Percentiles rank a stretch among this genome's conserved stretches.
phyloP scores from a whole-genome alignment of 2,329 filamentous ascomycete species.

The Mollisiaceae sp. region DNA sequence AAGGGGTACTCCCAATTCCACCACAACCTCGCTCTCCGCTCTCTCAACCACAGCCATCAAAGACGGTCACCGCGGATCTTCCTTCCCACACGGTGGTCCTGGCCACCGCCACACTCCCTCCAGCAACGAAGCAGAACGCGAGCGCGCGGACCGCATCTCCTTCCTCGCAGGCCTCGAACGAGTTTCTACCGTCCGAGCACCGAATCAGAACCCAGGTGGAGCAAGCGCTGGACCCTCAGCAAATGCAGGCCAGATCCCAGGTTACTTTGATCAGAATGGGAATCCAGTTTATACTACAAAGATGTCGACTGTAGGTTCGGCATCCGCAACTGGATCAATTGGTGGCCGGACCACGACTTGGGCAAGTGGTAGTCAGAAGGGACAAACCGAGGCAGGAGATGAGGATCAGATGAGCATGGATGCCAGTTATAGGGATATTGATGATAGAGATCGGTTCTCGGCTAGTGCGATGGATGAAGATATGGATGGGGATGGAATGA shows the following conservation, averaged over 20 bases:
- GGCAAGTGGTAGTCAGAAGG: slow-evolving; percentile 63
- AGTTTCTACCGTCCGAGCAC: slow-evolving; percentile 73
- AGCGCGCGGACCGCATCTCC: slow-evolving; percentile 93
- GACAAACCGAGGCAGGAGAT: slow-evolving; percentile 60
- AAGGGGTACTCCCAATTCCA: slow-evolving; percentile 91
- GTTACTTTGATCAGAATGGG: slow-evolving; percentile 82
- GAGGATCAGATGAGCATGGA: slow-evolving; percentile 71
- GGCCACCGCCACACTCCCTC: slow-evolving; percentile 64
- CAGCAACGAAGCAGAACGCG: slow-evolving; percentile 81
- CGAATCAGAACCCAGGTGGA: slow-evolving; percentile 41
- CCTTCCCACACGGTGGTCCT: slow-evolving; percentile 63
- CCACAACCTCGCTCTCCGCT: slow-evolving; percentile 88
- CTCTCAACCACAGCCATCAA: slow-evolving; percentile 95
- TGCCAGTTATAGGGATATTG: slow-evolving; percentile 57
- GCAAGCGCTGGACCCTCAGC: slow-evolving; percentile 37
- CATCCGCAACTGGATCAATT: slow-evolving; percentile 82
- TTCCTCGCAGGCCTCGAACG: slow-evolving; percentile 91
- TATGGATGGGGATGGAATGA: slow-evolving; percentile 63
- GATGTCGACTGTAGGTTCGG: slow-evolving; percentile 90
- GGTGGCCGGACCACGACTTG: slow-evolving; percentile 66
- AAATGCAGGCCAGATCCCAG: slow-evolving; percentile 51
- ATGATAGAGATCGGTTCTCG: slow-evolving; percentile 47
- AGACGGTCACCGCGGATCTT: slow-evolving; percentile 87
- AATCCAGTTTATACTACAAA: slow-evolving; percentile 69
- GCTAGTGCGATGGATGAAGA: slow-evolving; percentile 53